Percentiles rank a stretch among this genome's conserved stretches.
These are phyloP conservation scores for Craspedostauros australis DNA, from an alignment of 108 stramenopile species.

Conservation along the genomic window DNA sequence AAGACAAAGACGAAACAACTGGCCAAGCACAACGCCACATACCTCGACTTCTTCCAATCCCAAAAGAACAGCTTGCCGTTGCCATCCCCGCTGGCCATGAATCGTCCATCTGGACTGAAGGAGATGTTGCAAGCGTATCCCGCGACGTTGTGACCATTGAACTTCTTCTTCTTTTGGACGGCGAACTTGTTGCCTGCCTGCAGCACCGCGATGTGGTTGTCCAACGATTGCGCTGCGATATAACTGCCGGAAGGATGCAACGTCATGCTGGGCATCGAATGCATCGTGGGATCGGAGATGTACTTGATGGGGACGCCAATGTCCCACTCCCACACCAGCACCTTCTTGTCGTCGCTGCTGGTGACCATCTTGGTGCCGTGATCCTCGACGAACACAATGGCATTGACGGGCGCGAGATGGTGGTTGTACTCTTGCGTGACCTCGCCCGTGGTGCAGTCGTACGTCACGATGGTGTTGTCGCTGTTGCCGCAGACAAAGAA, in stretches of 20 bases:
- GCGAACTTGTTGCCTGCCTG: constrained; percentile 78
- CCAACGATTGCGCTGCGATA: constrained; percentile 86
- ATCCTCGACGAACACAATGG: constrained; percentile 94
- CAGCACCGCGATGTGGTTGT: constrained; percentile 95
- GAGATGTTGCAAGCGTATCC: constrained; percentile 95
- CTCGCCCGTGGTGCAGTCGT: constrained; percentile 84
- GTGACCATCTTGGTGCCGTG: constrained; percentile 86
- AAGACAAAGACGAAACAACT: too few species aligned
- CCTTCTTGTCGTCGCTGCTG: constrained; percentile 97
- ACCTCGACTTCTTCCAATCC: constrained; percentile 84
- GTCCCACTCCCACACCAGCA: constrained; percentile 98
- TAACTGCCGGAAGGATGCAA: constrained; percentile 81
- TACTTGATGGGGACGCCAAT: constrained; percentile 99
- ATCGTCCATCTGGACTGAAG: constrained; percentile 92
- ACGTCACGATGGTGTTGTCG: constrained; percentile 93
- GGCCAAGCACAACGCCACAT: constrained; percentile 12
- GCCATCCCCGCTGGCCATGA: constrained; percentile 91
- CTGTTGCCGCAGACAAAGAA: constrained; percentile 94
- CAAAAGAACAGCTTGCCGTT: constrained; percentile 93
- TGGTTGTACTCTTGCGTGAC: constrained; percentile 99
- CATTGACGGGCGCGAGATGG: constrained; percentile 95
- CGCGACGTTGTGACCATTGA: constrained; percentile 91
- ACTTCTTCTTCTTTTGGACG: constrained; percentile 87
- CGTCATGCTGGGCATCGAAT: constrained; percentile 92
- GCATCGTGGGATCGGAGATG: constrained; percentile 98